Base-by-base conservation (phyloP, 2,329 filamentous ascomycete species). In the Penicillium corylophilum region DNA sequence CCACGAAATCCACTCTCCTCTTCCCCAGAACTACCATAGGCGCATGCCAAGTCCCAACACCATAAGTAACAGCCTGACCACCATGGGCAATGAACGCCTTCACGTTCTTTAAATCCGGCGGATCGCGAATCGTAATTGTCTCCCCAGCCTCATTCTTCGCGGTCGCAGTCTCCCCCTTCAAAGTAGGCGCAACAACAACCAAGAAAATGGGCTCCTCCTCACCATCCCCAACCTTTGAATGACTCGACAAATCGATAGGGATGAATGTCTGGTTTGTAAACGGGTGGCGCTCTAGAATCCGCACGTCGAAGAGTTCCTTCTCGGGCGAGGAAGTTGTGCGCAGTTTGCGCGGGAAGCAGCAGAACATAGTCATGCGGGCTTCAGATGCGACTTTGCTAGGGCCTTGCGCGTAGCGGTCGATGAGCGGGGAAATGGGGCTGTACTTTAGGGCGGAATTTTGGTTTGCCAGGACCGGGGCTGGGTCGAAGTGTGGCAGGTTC, bases 181-280 rank as follows among this genome's bases (percentile, higher is more conserved):
- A 73, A 12, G 84, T 90, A 0, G 93, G 92, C 16, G 93, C 93
- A 18, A 97, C 93, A 58, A 97, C 83, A 55, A 97, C 88, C 23
- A 99, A 81, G 70, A 93, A 96, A 20, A 65, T 55, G 0, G 72
- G 67, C 18, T 70, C 65, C 13, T 61, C 60, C 24, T 64, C 60
- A 6, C 54, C 57, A 28, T 59, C 52, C 1, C 57, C 63, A 6
- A 61, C 62, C 39, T 57, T 53, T 1, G 54, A 49, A 47, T 67
- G 58, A 20, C 60, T 62, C 12, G 64, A 76, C 24, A 85, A 63
- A 31, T 83, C 82, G 45, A 96, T 76, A 0, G 94, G 94, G 39
- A 89, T 81, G 71, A 99, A 97, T 0, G 91, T 96, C 75, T 99
- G 94, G 1, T 89, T 89, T 1, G 94, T 97, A 73, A 86, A 97